Evolutionary conservation across 345 rosid species (phyloP).

Genomic region (Rhodamnia rubescens): DNA sequence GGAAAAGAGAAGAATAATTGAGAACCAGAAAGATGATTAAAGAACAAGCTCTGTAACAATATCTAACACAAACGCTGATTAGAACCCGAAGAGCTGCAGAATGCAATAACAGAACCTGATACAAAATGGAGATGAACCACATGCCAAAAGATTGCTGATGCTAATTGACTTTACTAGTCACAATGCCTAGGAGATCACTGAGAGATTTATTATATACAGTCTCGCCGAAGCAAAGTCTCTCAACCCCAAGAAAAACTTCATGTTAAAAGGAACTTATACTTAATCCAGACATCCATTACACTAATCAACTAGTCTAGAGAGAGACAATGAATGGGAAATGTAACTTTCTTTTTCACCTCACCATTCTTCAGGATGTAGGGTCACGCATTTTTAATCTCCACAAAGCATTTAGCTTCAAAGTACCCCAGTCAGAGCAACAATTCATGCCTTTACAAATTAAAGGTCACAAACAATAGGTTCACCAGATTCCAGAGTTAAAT

Average conservation of each 20-base stretch:
- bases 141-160: neutral
- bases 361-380: neutral
- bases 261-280: neutral
- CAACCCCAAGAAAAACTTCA: neutral
- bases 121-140: neutral
- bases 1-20: neutral
- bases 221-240: neutral
- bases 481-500: neutral
- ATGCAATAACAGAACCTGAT: neutral
- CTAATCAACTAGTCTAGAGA: neutral
- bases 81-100: neutral
- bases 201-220: neutral
- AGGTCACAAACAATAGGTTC: neutral
- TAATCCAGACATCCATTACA: neutral
- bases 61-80: neutral
- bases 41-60: neutral
- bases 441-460: neutral
- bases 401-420: neutral
- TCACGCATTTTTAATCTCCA: neutral
- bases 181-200: neutral
- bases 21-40: neutral
- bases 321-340: neutral
- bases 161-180: neutral
- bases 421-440: neutral
- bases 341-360: neutral